Percentiles rank a stretch among this genome's conserved stretches.
Conservation (phyloP, 805 yeast species). For the Debaryomyces prosopidis region DNA sequence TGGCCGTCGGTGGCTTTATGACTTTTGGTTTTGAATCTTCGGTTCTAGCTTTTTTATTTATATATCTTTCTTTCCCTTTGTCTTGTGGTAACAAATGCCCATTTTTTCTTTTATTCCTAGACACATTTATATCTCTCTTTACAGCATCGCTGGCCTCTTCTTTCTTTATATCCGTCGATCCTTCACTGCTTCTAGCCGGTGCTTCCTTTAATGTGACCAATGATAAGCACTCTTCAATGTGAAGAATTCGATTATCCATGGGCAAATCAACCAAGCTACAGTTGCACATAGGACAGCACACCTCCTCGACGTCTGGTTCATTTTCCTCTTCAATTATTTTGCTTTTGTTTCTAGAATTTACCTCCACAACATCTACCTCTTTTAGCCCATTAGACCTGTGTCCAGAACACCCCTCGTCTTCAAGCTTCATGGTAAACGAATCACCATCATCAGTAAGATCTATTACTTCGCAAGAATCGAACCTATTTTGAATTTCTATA, state of each 20-base stretch:
- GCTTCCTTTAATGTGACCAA: constrained; percentile 27
- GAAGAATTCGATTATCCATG: constrained; percentile 47
- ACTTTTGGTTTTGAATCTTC: background rate
- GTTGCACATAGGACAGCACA: constrained; percentile 56
- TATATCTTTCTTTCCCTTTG: constrained; percentile 17
- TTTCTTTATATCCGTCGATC: background rate
- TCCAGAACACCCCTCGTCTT: background rate
- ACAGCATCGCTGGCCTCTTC: background rate
- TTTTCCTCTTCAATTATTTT: background rate
- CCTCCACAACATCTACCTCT: background rate
- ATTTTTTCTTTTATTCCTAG: constrained; percentile 18
- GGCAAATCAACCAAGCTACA: constrained; percentile 36
- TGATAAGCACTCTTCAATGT: constrained; percentile 56
- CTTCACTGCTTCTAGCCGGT: background rate
- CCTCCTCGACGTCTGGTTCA: background rate
- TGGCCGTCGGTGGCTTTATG: constrained; percentile 14
- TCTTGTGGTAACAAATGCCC: background rate
- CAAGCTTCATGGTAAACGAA: constrained; percentile 1
- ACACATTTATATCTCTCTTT: constrained; percentile 26
- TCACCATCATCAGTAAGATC: constrained; percentile 16
- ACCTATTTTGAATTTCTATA: background rate
- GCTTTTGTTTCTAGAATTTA: constrained; percentile 1
- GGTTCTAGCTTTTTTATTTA: constrained; percentile 7
- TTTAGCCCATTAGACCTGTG: background rate
- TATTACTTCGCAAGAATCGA: constrained; percentile 3